Evolutionary conservation across 352 stramenopile species (phyloP).

Genomic region (Pythium aquatile): DNA sequence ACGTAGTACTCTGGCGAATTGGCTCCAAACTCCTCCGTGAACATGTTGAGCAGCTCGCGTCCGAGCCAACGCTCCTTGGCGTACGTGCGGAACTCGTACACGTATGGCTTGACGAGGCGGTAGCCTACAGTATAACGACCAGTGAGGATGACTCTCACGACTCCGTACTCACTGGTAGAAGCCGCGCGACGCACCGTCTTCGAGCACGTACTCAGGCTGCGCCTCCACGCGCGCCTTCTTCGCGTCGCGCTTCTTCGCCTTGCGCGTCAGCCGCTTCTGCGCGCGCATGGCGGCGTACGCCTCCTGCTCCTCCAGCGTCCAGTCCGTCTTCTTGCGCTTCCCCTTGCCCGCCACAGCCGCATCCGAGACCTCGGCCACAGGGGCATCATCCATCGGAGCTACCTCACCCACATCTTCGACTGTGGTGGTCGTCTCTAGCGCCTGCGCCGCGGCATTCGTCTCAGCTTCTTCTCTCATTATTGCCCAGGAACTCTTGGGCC

Average conservation of each 20-base stretch:
- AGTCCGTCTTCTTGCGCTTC: slow-evolving; percentile 30
- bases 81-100: slow-evolving; percentile 94
- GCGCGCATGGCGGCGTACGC: slow-evolving; percentile 24
- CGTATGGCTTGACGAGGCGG: slow-evolving; percentile 90
- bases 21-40: slow-evolving; percentile 81
- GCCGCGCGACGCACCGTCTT: slow-evolving; percentile 35
- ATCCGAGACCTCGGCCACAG: not conserved
- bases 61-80: slow-evolving; percentile 95
- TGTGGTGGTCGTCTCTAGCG: not conserved
- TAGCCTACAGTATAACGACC: slow-evolving; percentile 45
- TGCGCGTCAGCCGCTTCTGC: slow-evolving; percentile 56
- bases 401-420: not conserved
- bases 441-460: not conserved
- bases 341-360: not conserved
- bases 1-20: slow-evolving; percentile 86
- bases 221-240: slow-evolving; percentile 14
- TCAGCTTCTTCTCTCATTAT: not conserved
- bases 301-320: slow-evolving; percentile 24
- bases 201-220: slow-evolving; percentile 58
- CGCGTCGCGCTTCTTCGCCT: slow-evolving; percentile 49
- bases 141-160: not conserved
- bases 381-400: not conserved
- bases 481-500: not conserved
- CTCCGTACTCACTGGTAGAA: not conserved
- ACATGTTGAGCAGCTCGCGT: slow-evolving; percentile 91